These are phyloP conservation scores for Zygosaccharomyces pseudobailii DNA, from an alignment of 1,139 yeast genomes.

Conservation along the genomic window DNA sequence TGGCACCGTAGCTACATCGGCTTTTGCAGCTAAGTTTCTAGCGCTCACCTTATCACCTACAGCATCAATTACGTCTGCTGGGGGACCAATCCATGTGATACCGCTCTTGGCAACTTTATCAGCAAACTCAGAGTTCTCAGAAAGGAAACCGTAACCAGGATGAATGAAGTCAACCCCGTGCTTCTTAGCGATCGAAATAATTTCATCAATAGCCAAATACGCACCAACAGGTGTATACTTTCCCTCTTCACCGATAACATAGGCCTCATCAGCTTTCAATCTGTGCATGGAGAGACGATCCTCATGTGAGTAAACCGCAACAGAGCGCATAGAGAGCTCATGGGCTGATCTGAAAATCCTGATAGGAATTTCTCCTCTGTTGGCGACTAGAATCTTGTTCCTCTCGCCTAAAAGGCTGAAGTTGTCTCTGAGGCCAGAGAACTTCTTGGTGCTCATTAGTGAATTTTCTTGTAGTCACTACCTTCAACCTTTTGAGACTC, in stretches of 20 bases:
- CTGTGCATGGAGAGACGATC: slow-evolving; percentile 94
- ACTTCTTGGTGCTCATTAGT: slow-evolving; percentile 18
- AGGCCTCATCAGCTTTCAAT: slow-evolving; percentile 87
- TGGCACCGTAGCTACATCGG: slow-evolving; percentile 90
- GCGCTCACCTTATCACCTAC: slow-evolving; percentile 98
- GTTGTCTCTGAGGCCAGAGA: slow-evolving; percentile 45
- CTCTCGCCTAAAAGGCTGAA: slow-evolving; percentile 39
- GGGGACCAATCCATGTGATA: slow-evolving; percentile 95
- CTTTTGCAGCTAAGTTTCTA: slow-evolving; percentile 73
- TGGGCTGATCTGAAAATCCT: slow-evolving; percentile 96
- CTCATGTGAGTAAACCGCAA: slow-evolving; percentile 95
- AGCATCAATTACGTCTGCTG: slow-evolving; percentile 81
- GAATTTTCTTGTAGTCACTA: neutral
- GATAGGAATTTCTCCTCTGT: slow-evolving; percentile 91
- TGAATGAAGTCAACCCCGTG: slow-evolving; percentile 94
- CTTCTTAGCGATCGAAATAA: slow-evolving; percentile 79
- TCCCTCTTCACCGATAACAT: slow-evolving; percentile 85
- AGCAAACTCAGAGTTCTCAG: slow-evolving; percentile 94
- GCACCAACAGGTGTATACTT: slow-evolving; percentile 95
- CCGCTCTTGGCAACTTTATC: slow-evolving; percentile 86
- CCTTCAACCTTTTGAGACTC: neutral
- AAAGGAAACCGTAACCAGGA: slow-evolving; percentile 96
- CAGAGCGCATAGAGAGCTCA: slow-evolving; percentile 95
- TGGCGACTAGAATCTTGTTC: slow-evolving; percentile 83
- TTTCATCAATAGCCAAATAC: slow-evolving; percentile 92